These are phyloP conservation scores for Panicum hallii DNA, from an alignment of 202 grass and related monocot genomes.

Conservation along the genomic window DNA sequence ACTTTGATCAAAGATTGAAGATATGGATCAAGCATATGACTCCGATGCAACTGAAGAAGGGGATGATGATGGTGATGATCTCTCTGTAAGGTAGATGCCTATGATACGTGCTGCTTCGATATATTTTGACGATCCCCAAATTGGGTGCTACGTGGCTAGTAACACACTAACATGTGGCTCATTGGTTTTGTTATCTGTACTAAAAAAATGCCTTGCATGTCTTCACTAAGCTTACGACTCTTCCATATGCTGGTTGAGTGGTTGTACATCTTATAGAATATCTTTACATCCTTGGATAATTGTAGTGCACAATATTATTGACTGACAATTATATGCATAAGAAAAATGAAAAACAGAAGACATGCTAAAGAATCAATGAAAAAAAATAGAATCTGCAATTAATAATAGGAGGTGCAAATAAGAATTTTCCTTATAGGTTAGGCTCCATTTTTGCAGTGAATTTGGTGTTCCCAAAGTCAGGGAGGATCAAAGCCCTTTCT, in stretches of 20 bases:
- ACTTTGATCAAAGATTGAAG: slow-evolving; percentile 90
- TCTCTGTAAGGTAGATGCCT: slow-evolving; percentile 79
- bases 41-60: slow-evolving; percentile 76
- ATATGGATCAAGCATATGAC: slow-evolving; percentile 57
- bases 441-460: neutral
- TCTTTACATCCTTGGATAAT: slow-evolving; percentile 8
- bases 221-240: slow-evolving; percentile 6
- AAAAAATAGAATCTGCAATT: neutral
- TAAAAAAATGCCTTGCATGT: slow-evolving; percentile 3
- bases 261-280: slow-evolving; percentile 32
- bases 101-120: slow-evolving; percentile 30
- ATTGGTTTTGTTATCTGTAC: slow-evolving; percentile 17
- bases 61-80: slow-evolving; percentile 76
- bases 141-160: slow-evolving; percentile 35
- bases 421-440: slow-evolving; percentile 6
- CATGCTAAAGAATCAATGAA: neutral
- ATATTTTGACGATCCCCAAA: slow-evolving; percentile 32
- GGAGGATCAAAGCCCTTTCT: slow-evolving; percentile 3
- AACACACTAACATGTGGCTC: slow-evolving; percentile 26
- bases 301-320: neutral
- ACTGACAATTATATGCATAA: neutral
- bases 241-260: slow-evolving; percentile 4
- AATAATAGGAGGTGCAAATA: slow-evolving; percentile 21
- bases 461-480: neutral
- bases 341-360: slow-evolving; percentile 4